Percentiles rank a stretch among this genome's conserved stretches.
These are phyloP conservation scores for Aspergillus brasiliensis DNA, from an alignment of 2,329 filamentous ascomycete species.

Conservation along the genomic window DNA sequence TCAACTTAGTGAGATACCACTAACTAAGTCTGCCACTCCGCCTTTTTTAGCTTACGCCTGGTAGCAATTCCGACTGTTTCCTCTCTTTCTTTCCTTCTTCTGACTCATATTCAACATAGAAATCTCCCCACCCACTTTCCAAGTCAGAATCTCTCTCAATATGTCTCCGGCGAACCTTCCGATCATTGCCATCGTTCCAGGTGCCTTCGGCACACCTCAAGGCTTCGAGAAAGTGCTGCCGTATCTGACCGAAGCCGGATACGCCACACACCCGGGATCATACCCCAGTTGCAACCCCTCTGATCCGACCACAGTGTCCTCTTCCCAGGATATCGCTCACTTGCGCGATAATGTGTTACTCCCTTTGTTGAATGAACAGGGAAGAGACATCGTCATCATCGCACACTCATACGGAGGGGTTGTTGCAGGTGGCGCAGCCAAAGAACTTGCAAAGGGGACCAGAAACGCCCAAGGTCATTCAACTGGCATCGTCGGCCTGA, in stretches of 20 bases:
- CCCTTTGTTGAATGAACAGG: conserved; percentile 2
- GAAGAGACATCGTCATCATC: conserved; percentile 11
- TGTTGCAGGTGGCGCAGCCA: conserved; percentile 9
- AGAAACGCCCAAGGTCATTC: conserved; percentile 3
- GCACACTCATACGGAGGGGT: conserved; percentile 12
- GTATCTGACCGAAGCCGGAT: conserved; percentile 9
- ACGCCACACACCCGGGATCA: conserved; percentile 5
- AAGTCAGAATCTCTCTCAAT: neutral
- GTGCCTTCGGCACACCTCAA: conserved; percentile 10
- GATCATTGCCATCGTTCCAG: conserved; percentile 7
- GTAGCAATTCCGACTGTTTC: conserved; percentile 3
- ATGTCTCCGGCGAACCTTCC: conserved; percentile 5
- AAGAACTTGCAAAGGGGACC: neutral
- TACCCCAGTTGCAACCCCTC: conserved; percentile 11
- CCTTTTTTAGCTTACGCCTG: conserved; percentile 2
- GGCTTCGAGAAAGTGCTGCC: conserved; percentile 6
- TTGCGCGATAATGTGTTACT: conserved; percentile 9
- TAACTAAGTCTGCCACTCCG: neutral
- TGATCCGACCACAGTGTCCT: conserved; percentile 5
- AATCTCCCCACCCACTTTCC: neutral
- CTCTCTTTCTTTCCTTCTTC: neutral
- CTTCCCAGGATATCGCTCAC: conserved; percentile 5
- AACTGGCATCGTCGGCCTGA: conserved; percentile 4
- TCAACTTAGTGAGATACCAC: no score
- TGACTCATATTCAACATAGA: neutral